Percentiles rank a stretch among this genome's conserved stretches.
phyloP scores from a whole-genome alignment of 306 rosid genomes.

The Vicia faba region DNA sequence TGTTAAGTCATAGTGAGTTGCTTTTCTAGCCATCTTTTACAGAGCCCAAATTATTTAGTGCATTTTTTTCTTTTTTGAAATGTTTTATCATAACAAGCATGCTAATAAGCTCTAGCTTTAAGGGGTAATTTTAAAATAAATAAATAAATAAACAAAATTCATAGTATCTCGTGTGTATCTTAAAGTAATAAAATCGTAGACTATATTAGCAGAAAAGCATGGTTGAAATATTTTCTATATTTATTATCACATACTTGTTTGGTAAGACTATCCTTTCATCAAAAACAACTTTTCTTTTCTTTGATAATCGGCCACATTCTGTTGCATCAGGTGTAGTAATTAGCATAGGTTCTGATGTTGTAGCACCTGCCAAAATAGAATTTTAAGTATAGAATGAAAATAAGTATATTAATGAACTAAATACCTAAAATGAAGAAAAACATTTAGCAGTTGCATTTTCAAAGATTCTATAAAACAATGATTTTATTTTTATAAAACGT shows the following conservation, averaged over 20 bases:
- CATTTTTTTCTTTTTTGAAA: too few relatives aligned
- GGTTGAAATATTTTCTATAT: conserved; percentile 24
- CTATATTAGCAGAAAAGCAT: conserved; percentile 10
- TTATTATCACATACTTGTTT: conserved; percentile 54
- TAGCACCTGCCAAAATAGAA: conserved; percentile 49
- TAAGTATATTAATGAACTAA: conserved; percentile 10
- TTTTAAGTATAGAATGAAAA: background rate
- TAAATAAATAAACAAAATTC: too few relatives aligned
- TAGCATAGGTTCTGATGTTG: conserved; percentile 45
- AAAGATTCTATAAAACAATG: conserved; percentile 10
- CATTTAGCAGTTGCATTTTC: background rate
- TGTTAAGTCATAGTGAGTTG: background rate
- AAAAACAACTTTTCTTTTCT: conserved; percentile 62
- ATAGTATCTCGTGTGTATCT: too few relatives aligned
- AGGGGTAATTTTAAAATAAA: too few relatives aligned
- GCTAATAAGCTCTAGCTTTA: too few relatives aligned
- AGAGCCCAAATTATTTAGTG: too few relatives aligned
- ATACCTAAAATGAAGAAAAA: conserved; percentile 23
- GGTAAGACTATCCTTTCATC: conserved; percentile 57
- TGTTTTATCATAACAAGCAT: too few relatives aligned
- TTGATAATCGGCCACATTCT: conserved; percentile 46
- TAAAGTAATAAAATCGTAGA: too few relatives aligned
- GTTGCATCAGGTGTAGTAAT: conserved; percentile 61
- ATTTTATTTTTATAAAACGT: conserved; percentile 33
- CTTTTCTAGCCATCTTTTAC: background rate